phyloP scores from a whole-genome alignment of 1,284 basidiomycete species.

The Microbotryomycetes sp. region DNA sequence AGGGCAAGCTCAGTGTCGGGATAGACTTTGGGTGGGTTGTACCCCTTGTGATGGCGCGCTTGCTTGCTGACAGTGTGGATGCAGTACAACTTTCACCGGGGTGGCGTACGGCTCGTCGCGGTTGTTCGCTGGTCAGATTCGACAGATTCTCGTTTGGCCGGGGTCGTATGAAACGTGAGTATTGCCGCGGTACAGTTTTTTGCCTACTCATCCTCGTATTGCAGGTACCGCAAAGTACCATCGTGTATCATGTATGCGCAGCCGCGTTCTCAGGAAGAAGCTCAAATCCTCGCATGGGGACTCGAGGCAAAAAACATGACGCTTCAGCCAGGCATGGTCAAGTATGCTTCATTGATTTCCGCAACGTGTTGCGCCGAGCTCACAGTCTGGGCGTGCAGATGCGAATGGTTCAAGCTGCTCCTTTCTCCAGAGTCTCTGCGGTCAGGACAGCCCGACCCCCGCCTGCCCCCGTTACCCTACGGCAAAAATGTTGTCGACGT shows the following conservation, averaged over 20 bases:
- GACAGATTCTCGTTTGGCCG: slow-evolving; percentile 22
- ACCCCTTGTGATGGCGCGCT: neutral
- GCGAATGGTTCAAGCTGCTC: slow-evolving; percentile 29
- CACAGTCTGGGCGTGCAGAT: no score
- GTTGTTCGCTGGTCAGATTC: slow-evolving; percentile 13
- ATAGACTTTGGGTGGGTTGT: slow-evolving; percentile 21
- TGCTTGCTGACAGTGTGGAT: neutral
- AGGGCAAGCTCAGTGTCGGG: slow-evolving; percentile 24
- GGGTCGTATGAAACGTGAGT: slow-evolving; percentile 24
- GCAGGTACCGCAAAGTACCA: slow-evolving; percentile 10
- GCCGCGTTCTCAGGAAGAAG: slow-evolving; percentile 6
- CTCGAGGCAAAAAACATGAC: slow-evolving; percentile 27
- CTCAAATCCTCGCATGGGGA: slow-evolving; percentile 24
- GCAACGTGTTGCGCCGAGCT: no score
- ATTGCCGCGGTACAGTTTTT: neutral
- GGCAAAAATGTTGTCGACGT: slow-evolving; percentile 65
- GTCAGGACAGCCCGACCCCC: slow-evolving; percentile 17
- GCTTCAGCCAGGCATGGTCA: slow-evolving; percentile 14
- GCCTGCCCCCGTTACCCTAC: slow-evolving; percentile 19
- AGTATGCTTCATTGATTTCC: slow-evolving; percentile 12
- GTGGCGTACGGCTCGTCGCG: slow-evolving; percentile 21
- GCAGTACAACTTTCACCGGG: slow-evolving; percentile 21
- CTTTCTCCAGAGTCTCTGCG: slow-evolving; percentile 22
- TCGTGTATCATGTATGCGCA: slow-evolving; percentile 24
- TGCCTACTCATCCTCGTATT: neutral